Evolutionary conservation across 179 eudicot genomes (phyloP).

Genomic region (Spinacia oleracea): DNA sequence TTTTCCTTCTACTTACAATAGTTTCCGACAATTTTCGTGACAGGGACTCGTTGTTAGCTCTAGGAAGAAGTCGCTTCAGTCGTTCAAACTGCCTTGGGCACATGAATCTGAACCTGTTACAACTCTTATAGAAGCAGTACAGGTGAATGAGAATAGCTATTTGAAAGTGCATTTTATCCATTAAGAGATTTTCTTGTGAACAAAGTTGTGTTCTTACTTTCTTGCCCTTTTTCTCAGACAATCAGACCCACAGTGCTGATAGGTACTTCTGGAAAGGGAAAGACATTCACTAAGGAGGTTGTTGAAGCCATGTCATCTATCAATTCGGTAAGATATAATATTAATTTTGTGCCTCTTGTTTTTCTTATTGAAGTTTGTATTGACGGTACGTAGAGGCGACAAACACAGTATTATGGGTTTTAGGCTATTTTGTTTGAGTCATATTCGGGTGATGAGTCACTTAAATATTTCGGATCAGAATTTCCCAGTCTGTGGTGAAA

Average conservation of each 20-base stretch:
- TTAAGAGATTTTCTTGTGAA: neutral
- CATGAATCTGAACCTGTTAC: conserved; percentile 69
- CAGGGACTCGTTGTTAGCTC: conserved; percentile 83
- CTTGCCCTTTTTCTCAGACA: conserved; percentile 35
- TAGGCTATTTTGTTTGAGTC: neutral
- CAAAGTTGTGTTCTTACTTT: neutral
- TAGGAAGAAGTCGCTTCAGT: conserved; percentile 78
- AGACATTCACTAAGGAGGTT: conserved; percentile 73
- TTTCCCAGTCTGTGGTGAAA: neutral
- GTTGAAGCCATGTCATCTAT: conserved; percentile 72
- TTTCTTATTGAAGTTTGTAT: neutral
- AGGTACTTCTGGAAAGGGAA: conserved; percentile 81
- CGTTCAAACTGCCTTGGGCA: conserved; percentile 86
- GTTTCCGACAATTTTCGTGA: conserved; percentile 1
- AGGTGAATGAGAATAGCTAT: conserved; percentile 39
- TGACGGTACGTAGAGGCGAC: neutral
- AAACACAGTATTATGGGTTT: neutral
- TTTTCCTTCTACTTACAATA: neutral
- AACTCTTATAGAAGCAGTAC: conserved; percentile 72
- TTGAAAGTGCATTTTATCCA: neutral
- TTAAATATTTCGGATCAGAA: neutral
- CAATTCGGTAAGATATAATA: conserved; percentile 45
- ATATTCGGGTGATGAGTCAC: neutral
- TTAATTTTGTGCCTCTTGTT: conserved; percentile 18
- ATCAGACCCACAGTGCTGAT: conserved; percentile 75